Percentiles rank a stretch among this genome's conserved stretches.
Evolutionary conservation across 2,329 filamentous ascomycete species (phyloP).

Genomic region (Hyphodiscus sp.): DNA sequence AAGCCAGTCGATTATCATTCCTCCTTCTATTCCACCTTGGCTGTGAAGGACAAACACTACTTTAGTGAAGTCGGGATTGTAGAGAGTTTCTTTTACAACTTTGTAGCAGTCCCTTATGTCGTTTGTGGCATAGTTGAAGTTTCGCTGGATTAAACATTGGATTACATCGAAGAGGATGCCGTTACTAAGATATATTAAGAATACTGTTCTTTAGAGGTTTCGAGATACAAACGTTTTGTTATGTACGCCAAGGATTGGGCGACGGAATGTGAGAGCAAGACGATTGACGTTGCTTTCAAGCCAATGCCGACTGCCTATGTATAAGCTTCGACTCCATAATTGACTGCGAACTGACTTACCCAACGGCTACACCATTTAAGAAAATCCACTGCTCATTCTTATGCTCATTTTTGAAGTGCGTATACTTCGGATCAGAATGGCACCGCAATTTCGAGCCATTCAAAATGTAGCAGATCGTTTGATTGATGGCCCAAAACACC

Average conservation of each 20-base stretch:
- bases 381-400: slow-evolving; percentile 72
- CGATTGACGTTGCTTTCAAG: slow-evolving; percentile 65
- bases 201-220: not conserved
- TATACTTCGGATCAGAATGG: slow-evolving; percentile 46
- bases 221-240: slow-evolving; percentile 53
- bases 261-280: slow-evolving; percentile 64
- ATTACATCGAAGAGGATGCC: slow-evolving; percentile 72
- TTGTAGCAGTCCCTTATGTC: slow-evolving; percentile 59
- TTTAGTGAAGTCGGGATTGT: slow-evolving; percentile 56
- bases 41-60: slow-evolving; percentile 71
- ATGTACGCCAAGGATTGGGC: slow-evolving; percentile 66
- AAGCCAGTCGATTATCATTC: slow-evolving; percentile 70
- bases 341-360: slow-evolving; percentile 36
- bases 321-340: not conserved
- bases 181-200: slow-evolving; percentile 23
- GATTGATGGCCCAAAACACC: slow-evolving; percentile 44
- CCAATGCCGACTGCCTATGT: slow-evolving; percentile 50
- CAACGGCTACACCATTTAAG: slow-evolving; percentile 64
- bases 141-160: slow-evolving; percentile 71
- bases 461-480: slow-evolving; percentile 43
- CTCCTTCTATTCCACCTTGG: slow-evolving; percentile 69
- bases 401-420: slow-evolving; percentile 39
- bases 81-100: slow-evolving; percentile 56
- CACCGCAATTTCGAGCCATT: slow-evolving; percentile 47
- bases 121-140: slow-evolving; percentile 63